phyloP scores from a whole-genome alignment of 2,329 filamentous ascomycete genomes.

The Hypoxylon sp. region DNA sequence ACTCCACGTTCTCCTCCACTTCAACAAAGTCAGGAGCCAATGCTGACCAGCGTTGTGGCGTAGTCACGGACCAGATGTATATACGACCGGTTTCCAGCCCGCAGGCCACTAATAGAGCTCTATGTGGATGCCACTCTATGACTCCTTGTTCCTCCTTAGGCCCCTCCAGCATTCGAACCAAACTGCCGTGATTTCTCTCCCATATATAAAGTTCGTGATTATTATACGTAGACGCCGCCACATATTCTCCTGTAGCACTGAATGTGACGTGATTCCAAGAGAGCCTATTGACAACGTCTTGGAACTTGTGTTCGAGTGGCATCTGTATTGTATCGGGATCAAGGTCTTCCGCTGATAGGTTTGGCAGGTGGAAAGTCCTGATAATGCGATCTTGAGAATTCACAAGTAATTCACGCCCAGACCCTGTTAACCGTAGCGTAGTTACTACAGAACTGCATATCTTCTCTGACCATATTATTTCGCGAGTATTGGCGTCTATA shows the following conservation, averaged over 20 bases:
- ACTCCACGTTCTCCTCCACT: slow-evolving; percentile 98
- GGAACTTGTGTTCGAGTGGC: slow-evolving; percentile 96
- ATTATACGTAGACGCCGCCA: slow-evolving; percentile 96
- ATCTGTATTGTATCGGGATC: slow-evolving; percentile 90
- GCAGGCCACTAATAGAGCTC: slow-evolving; percentile 89
- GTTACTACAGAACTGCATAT: slow-evolving; percentile 91
- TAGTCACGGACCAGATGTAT: slow-evolving; percentile 96
- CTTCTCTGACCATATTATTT: slow-evolving; percentile 90
- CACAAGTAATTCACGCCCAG: slow-evolving; percentile 88
- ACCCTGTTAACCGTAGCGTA: slow-evolving; percentile 85
- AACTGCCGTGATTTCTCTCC: slow-evolving; percentile 92
- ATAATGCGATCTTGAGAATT: slow-evolving; percentile 97
- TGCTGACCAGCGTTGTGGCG: slow-evolving; percentile 96
- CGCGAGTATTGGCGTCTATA: slow-evolving; percentile 84
- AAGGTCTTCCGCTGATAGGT: slow-evolving; percentile 77
- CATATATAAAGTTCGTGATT: slow-evolving; percentile 99
- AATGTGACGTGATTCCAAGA: slow-evolving; percentile 99
- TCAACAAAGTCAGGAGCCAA: slow-evolving; percentile 97
- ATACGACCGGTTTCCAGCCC: slow-evolving; percentile 93
- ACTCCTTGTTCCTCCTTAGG: slow-evolving; percentile 96
- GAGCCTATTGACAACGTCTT: slow-evolving; percentile 94
- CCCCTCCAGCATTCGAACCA: slow-evolving; percentile 97
- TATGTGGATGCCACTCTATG: slow-evolving; percentile 95
- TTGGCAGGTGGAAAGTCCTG: slow-evolving; percentile 89
- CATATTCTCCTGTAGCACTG: slow-evolving; percentile 93